These are phyloP conservation scores for Penicillium sp. DNA, from an alignment of 2,329 filamentous ascomycete genomes.

Conservation along the genomic window DNA sequence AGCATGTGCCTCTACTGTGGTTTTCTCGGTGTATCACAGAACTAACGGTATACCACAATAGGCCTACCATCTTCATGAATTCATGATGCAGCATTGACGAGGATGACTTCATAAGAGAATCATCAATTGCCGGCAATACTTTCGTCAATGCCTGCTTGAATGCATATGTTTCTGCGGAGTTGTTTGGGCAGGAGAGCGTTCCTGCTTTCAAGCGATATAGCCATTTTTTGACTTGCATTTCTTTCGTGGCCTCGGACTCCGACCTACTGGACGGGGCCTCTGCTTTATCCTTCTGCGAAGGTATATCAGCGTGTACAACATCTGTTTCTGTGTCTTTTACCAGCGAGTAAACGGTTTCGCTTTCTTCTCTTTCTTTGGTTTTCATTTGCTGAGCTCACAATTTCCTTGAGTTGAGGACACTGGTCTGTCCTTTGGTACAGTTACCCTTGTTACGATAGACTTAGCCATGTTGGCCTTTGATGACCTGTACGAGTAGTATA, in stretches of 20 bases:
- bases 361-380: not conserved
- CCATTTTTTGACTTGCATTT: conserved; percentile 16
- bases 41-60: not conserved
- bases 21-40: no score
- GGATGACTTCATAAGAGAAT: not conserved
- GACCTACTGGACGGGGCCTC: no score
- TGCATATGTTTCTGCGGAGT: conserved; percentile 15
- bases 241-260: conserved; percentile 10
- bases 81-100: conserved; percentile 11
- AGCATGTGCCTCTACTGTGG: not conserved
- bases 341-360: conserved; percentile 12
- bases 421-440: conserved; percentile 5
- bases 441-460: conserved; percentile 12
- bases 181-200: conserved; percentile 11
- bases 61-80: no score
- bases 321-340: conserved; percentile 1
- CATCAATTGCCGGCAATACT: not conserved
- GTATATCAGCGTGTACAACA: conserved; percentile 11
- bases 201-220: conserved; percentile 20
- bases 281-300: conserved; percentile 8
- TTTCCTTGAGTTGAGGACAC: conserved; percentile 3
- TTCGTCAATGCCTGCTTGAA: conserved; percentile 2
- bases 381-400: conserved; percentile 4
- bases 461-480: conserved; percentile 7
- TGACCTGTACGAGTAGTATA: conserved; percentile 11